Evolutionary conservation across 257 asterid genomes (phyloP).

Genomic region (Misopates orontium): DNA sequence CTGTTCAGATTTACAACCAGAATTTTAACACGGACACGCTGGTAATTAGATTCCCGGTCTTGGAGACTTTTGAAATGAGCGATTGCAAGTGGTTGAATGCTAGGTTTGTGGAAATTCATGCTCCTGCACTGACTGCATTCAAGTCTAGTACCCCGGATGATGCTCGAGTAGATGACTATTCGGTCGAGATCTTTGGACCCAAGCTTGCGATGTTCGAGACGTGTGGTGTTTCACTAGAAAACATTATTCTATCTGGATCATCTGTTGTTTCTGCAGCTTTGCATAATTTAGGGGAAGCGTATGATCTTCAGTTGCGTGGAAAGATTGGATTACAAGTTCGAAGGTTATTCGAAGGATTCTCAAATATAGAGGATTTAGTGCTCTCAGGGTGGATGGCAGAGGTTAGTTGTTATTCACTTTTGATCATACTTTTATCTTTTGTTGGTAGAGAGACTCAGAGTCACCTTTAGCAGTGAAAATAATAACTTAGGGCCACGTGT

Average conservation of each 20-base stretch:
- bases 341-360: neutral
- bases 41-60: neutral
- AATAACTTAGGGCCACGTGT: too few species aligned
- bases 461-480: too few species aligned
- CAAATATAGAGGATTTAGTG: neutral
- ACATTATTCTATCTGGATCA: neutral
- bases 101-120: slow-evolving; percentile 6
- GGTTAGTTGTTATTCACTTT: neutral
- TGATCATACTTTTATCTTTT: too few species aligned
- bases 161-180: neutral
- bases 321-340: slow-evolving; percentile 1
- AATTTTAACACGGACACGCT: neutral
- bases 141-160: neutral
- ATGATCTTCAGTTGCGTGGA: neutral
- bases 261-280: neutral
- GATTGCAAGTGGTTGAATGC: slow-evolving; percentile 8
- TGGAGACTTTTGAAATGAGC: neutral
- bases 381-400: neutral
- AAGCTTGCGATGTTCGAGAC: neutral
- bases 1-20: neutral
- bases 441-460: too few species aligned
- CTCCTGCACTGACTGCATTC: slow-evolving; percentile 5
- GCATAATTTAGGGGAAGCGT: neutral
- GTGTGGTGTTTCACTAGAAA: neutral
- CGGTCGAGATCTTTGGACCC: neutral